Evolutionary conservation across 2,329 filamentous ascomycete species (phyloP).

Genomic region (Colletotrichum somersetense): DNA sequence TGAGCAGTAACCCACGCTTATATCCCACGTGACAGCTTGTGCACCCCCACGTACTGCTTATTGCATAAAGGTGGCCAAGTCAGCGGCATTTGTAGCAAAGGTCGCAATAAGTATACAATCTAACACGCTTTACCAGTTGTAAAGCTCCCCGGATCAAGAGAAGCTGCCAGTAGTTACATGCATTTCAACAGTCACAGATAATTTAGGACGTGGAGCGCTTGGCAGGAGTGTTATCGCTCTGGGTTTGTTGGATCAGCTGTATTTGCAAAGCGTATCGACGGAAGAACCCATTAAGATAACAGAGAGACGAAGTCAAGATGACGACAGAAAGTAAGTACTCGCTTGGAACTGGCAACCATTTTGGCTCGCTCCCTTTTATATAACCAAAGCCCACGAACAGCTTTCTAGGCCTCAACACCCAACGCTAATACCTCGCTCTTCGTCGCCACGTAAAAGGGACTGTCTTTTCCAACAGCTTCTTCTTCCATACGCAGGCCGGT

Average conservation of each 20-base stretch:
- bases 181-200: not conserved
- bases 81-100: too few species aligned
- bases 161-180: not conserved
- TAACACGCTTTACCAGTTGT: too few species aligned
- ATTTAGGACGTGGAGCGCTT: not conserved
- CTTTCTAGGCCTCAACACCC: not conserved
- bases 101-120: too few species aligned
- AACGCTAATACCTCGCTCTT: constrained; percentile 9
- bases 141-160: too few species aligned
- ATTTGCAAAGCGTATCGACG: too few species aligned
- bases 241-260: not conserved
- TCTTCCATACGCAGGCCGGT: constrained; percentile 30
- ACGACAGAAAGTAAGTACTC: not conserved
- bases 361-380: not conserved
- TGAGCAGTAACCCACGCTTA: too few species aligned
- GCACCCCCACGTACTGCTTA: too few species aligned
- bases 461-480: constrained; percentile 37
- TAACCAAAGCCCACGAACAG: too few species aligned
- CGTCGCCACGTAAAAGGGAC: constrained; percentile 29
- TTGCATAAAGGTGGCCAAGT: too few species aligned
- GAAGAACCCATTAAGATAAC: not conserved
- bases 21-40: too few species aligned
- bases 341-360: not conserved
- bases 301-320: not conserved
- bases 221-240: not conserved